Base-by-base conservation (phyloP, 1,284 basidiomycete species). In the Trametes hirsuta region DNA sequence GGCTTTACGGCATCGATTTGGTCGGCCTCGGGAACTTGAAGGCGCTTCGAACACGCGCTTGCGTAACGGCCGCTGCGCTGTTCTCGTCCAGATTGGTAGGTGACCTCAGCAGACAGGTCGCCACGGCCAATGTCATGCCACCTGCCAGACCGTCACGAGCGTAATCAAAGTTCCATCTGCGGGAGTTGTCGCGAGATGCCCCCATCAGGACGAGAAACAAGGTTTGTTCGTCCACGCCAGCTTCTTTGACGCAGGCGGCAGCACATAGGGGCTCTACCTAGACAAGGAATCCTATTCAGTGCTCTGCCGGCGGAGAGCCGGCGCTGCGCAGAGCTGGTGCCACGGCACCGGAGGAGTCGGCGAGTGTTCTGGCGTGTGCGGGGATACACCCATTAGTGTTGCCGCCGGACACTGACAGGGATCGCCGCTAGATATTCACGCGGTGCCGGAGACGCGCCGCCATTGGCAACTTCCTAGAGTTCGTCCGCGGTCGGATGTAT, bases 141-240 rank as follows among this genome's bases (percentile, higher is more conserved):
- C 24, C 15, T 12, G 24, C 40, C 46, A 10, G 3, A 21, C 5
- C 39, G 39, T 30, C 18, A 39, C 18, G 30, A 42, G 30, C 44
- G 42, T 35, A 48, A 48, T 35, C 53, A 48, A 48, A 18, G 53
- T 55, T 55, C 42, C 53, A 55, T 55, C 45, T 55, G 53, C 53
- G 53, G 53, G 36, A 55, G 53, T 39, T 42, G 39, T 55, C 24
- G 53, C 18, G 18, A 15, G 25, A 25, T 42, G 14, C 22, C 21
- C 37, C 18, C 10, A 55, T 42, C 53, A 48, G 34, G 25, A 30
- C 30, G 30, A 8, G 30, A 24, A 42, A 42, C 53, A 48, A 40
- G 39, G 53, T 55, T 55, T 39, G 18, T 48, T 55, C 47, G 53
- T 48, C 24, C 12, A 25, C 39, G 51, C 36, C 41, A 53, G 41